Base-by-base conservation (phyloP, 768 basidiomycete species). In the Phylloporus rhodoxanthus region DNA sequence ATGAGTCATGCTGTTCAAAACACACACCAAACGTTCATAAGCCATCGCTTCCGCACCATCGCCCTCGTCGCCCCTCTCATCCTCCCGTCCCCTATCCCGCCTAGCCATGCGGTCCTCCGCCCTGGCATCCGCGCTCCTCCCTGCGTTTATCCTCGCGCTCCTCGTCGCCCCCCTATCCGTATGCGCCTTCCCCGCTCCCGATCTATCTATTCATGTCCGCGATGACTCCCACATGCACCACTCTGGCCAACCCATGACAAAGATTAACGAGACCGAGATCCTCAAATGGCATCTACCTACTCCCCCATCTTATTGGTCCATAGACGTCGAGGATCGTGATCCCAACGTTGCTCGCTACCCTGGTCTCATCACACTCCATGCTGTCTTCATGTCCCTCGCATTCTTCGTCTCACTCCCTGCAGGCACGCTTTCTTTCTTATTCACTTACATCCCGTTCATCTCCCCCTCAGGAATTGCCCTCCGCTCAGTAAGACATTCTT, bases 401-500 rank as follows among this genome's bases (percentile, higher is more conserved):
- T 95, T 91, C 69, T 92, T 96, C 60, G 76, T 81, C 13, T 79
- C 82, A 11, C 75, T 96, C 19, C 94, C 93, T 19, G 74, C 83
- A 38, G 82, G 92, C 93, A 63, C 59, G 81, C 64, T 30, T 32
- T 28, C 25, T 33, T 44, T 45, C 49, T 23, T 40, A 21, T 40
- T 46, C 39, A 36, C 23, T 29, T 11, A 40, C 28, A 5, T 33
- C 32, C 20, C 23, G 4, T 25, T 55, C 47, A 34, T 25, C 14
- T 34, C 26, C 13, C 28, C 32, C 28, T 23, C 61, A 95, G 93
- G 80, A 26, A 88, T 95, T 52, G 80, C 82, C 1, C 73, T 96
- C 52, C 82, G 92, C 29, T 83, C 87, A 14, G 83, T 85, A 0
- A 82, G 82, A 43, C 85, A 91, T 59, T 69, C 83, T 0, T 78